Base-by-base conservation (phyloP, 73 alveolate genomes). In the Paramecium sexaurelia region DNA sequence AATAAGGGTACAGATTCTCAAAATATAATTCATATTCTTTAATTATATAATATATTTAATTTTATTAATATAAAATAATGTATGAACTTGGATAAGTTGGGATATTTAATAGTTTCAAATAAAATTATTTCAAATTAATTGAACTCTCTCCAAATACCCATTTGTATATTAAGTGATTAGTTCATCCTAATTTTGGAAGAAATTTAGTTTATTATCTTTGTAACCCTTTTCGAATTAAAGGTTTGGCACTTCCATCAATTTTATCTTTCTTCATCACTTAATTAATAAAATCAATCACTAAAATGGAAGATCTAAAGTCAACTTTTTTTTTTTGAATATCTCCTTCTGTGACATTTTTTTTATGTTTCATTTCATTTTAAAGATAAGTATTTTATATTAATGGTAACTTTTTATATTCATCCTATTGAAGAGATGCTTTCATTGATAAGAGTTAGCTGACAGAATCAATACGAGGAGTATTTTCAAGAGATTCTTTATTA, bases 191-290 rank as follows among this genome's bases (percentile, higher is more conserved):
- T 57, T 0, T 57, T 57, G 82, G 82, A 0, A 22, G 8, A 7
- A 57, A 22, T 57, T 57, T 57, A 0, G 82, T 57, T 57, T 9
- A 17, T 19, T 57, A 10, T 57, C 82, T 57, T 19, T 57, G 11
- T 8, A 57, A 8, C 1, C 82, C 40, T 57, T 57, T 57, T 47
- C 66, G 66, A 22, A 32, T 69, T n/a, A 69, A 33, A 32, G 85
- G 85, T 20, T 69, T 69, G 13, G 47, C 13, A 69, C 56, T 32
- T 26, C 85, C 85, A 32, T 69, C 85, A 0, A 69, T 69, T 37
- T 32, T 35, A 69, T 69, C 85, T 69, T 69, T 69, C 40, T 32
- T 32, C 27, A 69, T 17, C 32, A 35, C 55, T 26, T 35, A 9
- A 15, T 69, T 69, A 32, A 32, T 19, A 8, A 69, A 69, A 35